A percentile compares a stretch with the other conserved stretches of the same genome.
These are phyloP conservation scores for Xylona heveae DNA, from an alignment of 495 filamentous ascomycete species.

Conservation along the genomic window DNA sequence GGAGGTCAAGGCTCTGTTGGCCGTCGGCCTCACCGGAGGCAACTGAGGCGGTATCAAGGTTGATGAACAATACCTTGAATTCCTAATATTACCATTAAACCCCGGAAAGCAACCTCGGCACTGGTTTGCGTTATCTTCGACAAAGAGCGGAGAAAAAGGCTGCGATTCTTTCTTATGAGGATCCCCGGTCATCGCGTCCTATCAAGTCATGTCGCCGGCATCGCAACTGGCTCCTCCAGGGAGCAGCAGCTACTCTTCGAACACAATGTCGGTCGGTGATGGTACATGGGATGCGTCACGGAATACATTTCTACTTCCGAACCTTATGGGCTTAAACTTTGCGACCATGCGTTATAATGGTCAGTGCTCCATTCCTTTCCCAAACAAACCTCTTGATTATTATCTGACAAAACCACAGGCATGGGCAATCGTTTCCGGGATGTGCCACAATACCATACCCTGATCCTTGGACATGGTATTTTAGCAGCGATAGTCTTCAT, in stretches of 20 bases:
- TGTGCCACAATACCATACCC: slow-evolving; percentile 48
- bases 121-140: too few species aligned
- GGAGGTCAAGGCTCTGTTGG: too few species aligned
- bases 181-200: too few species aligned
- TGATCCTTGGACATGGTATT: slow-evolving; percentile 70
- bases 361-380: slow-evolving; percentile 18
- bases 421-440: slow-evolving; percentile 81
- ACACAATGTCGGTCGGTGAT: slow-evolving; percentile 72
- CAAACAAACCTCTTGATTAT: slow-evolving; percentile 6
- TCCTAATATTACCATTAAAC: too few species aligned
- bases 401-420: slow-evolving; percentile 25
- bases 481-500: slow-evolving; percentile 79
- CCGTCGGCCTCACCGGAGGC: too few species aligned
- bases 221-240: slow-evolving; percentile 55
- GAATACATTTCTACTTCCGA: slow-evolving; percentile 76
- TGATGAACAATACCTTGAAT: too few species aligned
- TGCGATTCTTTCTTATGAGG: too few species aligned
- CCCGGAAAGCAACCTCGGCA: too few species aligned
- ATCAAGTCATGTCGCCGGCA: slow-evolving; percentile 28
- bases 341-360: slow-evolving; percentile 94
- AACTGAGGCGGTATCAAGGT: too few species aligned
- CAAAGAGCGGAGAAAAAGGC: too few species aligned
- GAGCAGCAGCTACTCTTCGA: slow-evolving; percentile 61
- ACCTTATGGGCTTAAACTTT: slow-evolving; percentile 70
- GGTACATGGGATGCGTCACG: slow-evolving; percentile 73